phyloP scores from a whole-genome alignment of 768 basidiomycete genomes.

The Dendrothele bispora region DNA sequence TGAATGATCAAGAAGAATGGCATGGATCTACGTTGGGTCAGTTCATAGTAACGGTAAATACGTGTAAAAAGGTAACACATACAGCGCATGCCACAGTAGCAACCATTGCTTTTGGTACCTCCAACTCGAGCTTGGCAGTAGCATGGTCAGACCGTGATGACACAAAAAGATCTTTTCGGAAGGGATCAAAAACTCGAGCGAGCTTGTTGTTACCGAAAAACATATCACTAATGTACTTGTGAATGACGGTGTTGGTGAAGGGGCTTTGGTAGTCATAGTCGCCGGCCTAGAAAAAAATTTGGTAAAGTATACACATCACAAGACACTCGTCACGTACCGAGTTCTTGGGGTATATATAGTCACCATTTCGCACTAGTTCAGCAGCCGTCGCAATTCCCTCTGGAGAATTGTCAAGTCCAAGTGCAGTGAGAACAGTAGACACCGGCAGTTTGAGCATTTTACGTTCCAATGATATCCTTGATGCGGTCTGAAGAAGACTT shows the following conservation, averaged over 20 bases:
- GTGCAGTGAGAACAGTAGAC: background rate
- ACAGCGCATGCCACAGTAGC: background rate
- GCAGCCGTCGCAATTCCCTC: background rate
- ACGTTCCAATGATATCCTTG: background rate
- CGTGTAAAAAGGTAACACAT: background rate
- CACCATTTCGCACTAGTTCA: background rate
- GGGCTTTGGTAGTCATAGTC: background rate
- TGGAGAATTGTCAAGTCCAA: background rate
- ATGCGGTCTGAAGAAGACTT: too few relatives aligned
- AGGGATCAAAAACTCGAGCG: background rate
- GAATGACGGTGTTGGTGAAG: background rate
- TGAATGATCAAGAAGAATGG: background rate
- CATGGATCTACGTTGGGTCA: background rate
- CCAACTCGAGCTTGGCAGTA: background rate
- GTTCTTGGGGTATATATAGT: background rate
- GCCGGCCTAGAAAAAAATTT: background rate
- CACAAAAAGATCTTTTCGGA: background rate
- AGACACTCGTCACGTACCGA: background rate
- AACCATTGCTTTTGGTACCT: slow-evolving; percentile 1
- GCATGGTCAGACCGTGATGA: background rate
- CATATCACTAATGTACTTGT: background rate
- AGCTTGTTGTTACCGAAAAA: background rate
- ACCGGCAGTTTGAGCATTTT: background rate
- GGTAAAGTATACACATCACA: background rate
- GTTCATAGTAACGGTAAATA: background rate